Evolutionary conservation across 805 yeast genomes (phyloP), one percentile per base, ranked within the genome.

Genomic region (Novakomyces olei): DNA sequence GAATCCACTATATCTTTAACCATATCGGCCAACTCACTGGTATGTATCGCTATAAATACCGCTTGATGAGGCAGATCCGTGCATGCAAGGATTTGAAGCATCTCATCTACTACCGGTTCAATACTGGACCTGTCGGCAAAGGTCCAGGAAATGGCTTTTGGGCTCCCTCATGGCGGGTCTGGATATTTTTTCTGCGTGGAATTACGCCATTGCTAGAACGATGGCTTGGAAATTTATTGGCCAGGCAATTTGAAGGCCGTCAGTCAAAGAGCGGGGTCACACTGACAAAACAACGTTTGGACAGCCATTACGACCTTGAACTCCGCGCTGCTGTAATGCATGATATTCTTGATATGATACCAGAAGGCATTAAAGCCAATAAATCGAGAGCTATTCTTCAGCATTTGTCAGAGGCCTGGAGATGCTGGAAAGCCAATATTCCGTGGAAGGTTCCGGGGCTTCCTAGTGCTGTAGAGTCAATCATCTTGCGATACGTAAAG

Each of bases 61-160:
- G 79, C 48, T 95, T 85, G 6, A 88, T 88, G 99, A 96, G 83
- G 47, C 99, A 88, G 51, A 83, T 88, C 26, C 66, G 95, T 32
- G 83, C 92, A 2, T 81, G 95, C 50, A 88, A 88, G 49, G 98
- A 88, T 53, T 55, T 88, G 44, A 88, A 88, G 52, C 98, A 88
- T 49, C 72, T 85, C 5, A 74, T 88, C 1, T 88, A 88, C 47
- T 64, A 78, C 40, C 61, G 74, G 39, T 88, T 88, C 56, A 88
- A 88, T 47, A 60, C 63, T 24, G 33, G 33, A 14, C 58, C 67
- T n/a, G 76, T 88, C 17, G 95, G 95, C 0, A 88, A 85, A 47
- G 98, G 98, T 2, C 96, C 98, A 1, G 98, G 98, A 0, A 78
- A 92, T 57, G 99, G 99, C 1, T 77, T 88, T 50, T 88, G 99